Evolutionary conservation across 202 grass and related monocot genomes (phyloP).

Genomic region (Setaria viridis): DNA sequence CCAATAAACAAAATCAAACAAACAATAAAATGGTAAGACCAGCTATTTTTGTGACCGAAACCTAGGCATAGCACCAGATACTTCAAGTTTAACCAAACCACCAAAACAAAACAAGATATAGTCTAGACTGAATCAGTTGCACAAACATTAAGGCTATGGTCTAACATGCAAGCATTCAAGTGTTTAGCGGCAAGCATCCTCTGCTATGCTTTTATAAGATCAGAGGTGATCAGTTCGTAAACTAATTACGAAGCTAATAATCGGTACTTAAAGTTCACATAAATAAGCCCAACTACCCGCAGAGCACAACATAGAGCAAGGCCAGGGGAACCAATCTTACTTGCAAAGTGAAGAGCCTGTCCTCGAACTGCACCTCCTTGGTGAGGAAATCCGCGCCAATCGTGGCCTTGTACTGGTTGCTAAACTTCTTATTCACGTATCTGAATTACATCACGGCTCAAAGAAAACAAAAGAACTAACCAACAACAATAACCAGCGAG

Average conservation of each 20-base stretch:
- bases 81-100: not conserved
- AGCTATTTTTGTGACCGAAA: not conserved
- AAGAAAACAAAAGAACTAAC: slow-evolving; percentile 43
- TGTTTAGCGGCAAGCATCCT: not conserved
- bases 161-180: slow-evolving; percentile 6
- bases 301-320: not conserved
- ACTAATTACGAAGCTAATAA: not conserved
- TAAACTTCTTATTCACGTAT: slow-evolving; percentile 97
- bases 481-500: not conserved
- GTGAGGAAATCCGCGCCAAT: slow-evolving; percentile 98
- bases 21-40: not conserved
- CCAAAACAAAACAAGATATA: not conserved
- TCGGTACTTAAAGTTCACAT: not conserved
- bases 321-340: slow-evolving; percentile 39
- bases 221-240: not conserved
- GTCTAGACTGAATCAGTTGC: not conserved
- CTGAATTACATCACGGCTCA: slow-evolving; percentile 69
- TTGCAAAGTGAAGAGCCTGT: slow-evolving; percentile 89
- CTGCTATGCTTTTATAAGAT: not conserved
- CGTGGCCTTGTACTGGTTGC: slow-evolving; percentile 98
- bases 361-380: slow-evolving; percentile 92
- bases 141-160: not conserved
- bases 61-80: not conserved
- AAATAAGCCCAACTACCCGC: not conserved
- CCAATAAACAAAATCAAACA: not conserved